Evolutionary conservation across 768 basidiomycete genomes (phyloP).

Genomic region (Pleurotus platypus): DNA sequence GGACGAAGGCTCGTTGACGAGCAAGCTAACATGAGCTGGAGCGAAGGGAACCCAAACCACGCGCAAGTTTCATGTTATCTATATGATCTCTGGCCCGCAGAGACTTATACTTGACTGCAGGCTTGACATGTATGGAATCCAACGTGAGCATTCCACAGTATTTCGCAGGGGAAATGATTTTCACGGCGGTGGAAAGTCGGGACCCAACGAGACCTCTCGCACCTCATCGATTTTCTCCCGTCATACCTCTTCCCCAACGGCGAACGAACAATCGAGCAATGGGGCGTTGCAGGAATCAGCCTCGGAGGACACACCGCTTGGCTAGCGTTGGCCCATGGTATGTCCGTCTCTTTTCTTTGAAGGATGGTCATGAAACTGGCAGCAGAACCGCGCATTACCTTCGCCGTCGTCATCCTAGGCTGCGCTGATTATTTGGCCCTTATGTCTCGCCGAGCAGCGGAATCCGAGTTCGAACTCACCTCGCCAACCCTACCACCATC

Average conservation of each 20-base stretch:
- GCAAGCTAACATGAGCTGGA: slow-evolving; percentile 34
- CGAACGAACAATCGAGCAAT: slow-evolving; percentile 59
- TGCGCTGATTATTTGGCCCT: slow-evolving; percentile 67
- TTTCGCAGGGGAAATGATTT: not conserved
- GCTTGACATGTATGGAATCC: slow-evolving; percentile 45
- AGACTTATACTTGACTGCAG: slow-evolving; percentile 17
- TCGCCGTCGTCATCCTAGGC: slow-evolving; percentile 57
- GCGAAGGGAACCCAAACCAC: slow-evolving; percentile 32
- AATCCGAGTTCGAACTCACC: slow-evolving; percentile 34
- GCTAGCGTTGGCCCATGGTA: slow-evolving; percentile 55
- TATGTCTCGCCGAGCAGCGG: slow-evolving; percentile 52
- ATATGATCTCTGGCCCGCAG: not conserved
- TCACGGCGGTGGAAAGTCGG: slow-evolving; percentile 35
- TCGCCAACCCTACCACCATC: slow-evolving; percentile 58
- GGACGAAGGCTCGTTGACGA: slow-evolving; percentile 30
- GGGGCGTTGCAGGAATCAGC: slow-evolving; percentile 73
- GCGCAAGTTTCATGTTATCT: slow-evolving; percentile 27
- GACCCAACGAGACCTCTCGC: slow-evolving; percentile 72
- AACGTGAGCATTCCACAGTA: slow-evolving; percentile 25
- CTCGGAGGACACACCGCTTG: slow-evolving; percentile 86
- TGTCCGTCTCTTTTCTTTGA: not conserved
- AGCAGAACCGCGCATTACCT: slow-evolving; percentile 41
- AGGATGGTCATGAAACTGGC: not conserved
- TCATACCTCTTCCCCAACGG: slow-evolving; percentile 67
- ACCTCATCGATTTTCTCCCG: slow-evolving; percentile 78